Conservation (phyloP, 1,284 basidiomycete genomes). For the Ganoderma boninense region DNA sequence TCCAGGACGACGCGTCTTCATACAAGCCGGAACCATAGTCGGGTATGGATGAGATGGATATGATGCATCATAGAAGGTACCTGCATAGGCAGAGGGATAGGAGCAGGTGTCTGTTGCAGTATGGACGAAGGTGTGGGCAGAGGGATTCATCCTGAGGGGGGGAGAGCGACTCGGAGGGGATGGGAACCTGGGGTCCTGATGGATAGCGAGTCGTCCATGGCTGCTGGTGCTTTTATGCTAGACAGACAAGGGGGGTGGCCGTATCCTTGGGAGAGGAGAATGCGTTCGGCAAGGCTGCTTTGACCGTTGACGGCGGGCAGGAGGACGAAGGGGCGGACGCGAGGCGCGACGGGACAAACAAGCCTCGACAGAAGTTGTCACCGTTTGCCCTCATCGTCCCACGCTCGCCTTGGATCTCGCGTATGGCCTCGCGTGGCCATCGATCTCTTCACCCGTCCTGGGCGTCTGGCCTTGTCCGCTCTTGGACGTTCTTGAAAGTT, state of each 20-base stretch:
- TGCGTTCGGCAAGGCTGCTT: not conserved
- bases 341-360: not conserved
- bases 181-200: not conserved
- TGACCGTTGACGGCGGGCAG: not conserved
- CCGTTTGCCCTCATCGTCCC: not conserved
- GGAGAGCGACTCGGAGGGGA: not conserved
- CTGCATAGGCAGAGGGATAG: not conserved
- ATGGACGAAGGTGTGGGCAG: not conserved
- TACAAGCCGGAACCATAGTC: not conserved
- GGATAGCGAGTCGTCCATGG: not conserved
- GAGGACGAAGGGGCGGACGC: not conserved
- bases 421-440: not conserved
- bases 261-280: not conserved
- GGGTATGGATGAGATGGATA: not conserved
- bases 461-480: too few relatives aligned
- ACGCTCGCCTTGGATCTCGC: not conserved
- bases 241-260: not conserved
- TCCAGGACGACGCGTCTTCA: not conserved
- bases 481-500: too few relatives aligned
- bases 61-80: not conserved
- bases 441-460: not conserved
- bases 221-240: not conserved
- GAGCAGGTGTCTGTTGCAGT: not conserved
- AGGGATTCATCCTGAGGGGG: not conserved
- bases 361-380: not conserved